A percentile compares a stretch with the other conserved stretches of the same genome.
These are phyloP conservation scores for Phytophthora palmivora DNA, from an alignment of 352 stramenopile species.

Conservation along the genomic window DNA sequence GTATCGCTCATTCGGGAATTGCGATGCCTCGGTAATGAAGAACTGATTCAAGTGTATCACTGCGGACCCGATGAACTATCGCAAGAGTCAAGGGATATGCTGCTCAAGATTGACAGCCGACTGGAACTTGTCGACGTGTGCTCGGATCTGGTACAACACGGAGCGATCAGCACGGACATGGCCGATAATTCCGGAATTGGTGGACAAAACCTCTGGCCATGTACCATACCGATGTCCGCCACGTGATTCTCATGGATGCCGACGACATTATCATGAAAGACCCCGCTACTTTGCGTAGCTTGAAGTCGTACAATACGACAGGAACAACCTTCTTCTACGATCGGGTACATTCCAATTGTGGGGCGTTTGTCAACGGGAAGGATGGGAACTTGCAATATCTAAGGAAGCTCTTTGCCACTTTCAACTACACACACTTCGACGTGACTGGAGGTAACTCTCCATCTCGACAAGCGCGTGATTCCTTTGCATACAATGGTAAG, in stretches of 20 bases:
- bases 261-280: constrained; percentile 31
- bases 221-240: constrained; percentile 26
- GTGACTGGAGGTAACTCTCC: constrained; percentile 15
- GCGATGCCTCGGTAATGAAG: constrained; percentile 26
- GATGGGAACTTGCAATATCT: constrained; percentile 24
- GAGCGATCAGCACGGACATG: constrained; percentile 14
- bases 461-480: constrained; percentile 12
- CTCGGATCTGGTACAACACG: constrained; percentile 12
- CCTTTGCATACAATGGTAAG: constrained; percentile 25
- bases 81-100: constrained; percentile 10
- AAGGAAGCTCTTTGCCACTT: constrained; percentile 22
- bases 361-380: constrained; percentile 25
- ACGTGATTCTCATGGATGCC: constrained; percentile 33
- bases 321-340: constrained; percentile 35
- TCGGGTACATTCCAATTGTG: constrained; percentile 25
- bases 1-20: constrained; percentile 30
- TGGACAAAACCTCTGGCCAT: constrained; percentile 29
- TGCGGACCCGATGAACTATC: constrained; percentile 20
- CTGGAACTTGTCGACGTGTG: constrained; percentile 27
- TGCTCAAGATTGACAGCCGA: constrained; percentile 17
- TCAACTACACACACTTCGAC: constrained; percentile 23
- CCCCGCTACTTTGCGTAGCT: constrained; percentile 10
- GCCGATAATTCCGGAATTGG: constrained; percentile 26
- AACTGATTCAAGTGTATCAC: constrained; percentile 35
- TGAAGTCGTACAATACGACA: constrained; percentile 26